Percentiles rank a stretch among this genome's conserved stretches.
phyloP scores from a whole-genome alignment of 768 basidiomycete genomes.

The Suillus hirtellus region DNA sequence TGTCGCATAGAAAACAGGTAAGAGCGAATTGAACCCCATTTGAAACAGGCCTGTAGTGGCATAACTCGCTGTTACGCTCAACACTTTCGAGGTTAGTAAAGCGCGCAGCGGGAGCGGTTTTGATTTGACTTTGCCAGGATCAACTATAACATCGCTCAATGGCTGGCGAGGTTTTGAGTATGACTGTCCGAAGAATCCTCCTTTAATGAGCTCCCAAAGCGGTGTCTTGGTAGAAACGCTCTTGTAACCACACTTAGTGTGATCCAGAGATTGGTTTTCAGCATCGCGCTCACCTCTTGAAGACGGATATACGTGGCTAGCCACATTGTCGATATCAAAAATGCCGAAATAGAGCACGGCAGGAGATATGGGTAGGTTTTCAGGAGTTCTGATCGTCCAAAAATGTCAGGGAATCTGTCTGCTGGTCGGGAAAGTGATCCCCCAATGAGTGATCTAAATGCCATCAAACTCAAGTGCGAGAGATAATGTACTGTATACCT shows the following conservation, averaged over 20 bases:
- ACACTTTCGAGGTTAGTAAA: slow-evolving; percentile 53
- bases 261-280: not conserved
- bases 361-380: slow-evolving; percentile 71
- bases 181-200: not conserved
- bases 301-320: slow-evolving; percentile 50
- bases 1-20: slow-evolving; percentile 34
- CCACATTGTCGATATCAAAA: slow-evolving; percentile 51
- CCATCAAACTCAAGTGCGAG: slow-evolving; percentile 3
- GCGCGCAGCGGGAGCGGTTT: slow-evolving; percentile 45
- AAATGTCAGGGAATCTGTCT: slow-evolving; percentile 62
- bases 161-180: not conserved
- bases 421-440: slow-evolving; percentile 63
- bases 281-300: slow-evolving; percentile 44
- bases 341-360: slow-evolving; percentile 63
- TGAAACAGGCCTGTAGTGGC: slow-evolving; percentile 61
- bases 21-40: slow-evolving; percentile 54
- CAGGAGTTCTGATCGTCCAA: slow-evolving; percentile 58
- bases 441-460: slow-evolving; percentile 54
- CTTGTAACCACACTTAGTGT: not conserved
- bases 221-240: not conserved
- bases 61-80: slow-evolving; percentile 62
- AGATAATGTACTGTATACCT: slow-evolving; percentile 16
- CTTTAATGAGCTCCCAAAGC: not conserved
- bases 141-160: not conserved
- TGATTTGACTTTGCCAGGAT: not conserved